Percentiles rank a stretch among this genome's conserved stretches.
Conservation (phyloP, 768 basidiomycete genomes). For the Lactarius quietus region DNA sequence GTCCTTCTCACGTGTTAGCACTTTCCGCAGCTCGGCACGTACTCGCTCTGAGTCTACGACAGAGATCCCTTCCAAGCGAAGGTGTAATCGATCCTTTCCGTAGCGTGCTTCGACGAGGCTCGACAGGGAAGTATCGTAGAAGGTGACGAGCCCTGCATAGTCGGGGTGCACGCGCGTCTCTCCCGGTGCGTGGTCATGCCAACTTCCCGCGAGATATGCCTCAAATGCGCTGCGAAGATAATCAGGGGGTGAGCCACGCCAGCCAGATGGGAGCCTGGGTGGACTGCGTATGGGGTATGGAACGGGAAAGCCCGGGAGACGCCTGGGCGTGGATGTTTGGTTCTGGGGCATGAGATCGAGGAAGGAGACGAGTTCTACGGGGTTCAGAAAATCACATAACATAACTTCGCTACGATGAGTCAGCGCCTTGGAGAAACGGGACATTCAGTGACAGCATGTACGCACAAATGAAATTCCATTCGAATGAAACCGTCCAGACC, state of each 20-base stretch:
- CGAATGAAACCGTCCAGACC: slow-evolving; percentile 36
- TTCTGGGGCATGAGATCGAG: slow-evolving; percentile 12
- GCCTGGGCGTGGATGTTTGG: background rate
- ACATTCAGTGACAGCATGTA: background rate
- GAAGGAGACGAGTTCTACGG: slow-evolving; percentile 17
- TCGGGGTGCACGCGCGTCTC: slow-evolving; percentile 45
- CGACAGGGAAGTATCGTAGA: slow-evolving; percentile 41
- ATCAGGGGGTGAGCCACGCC: slow-evolving; percentile 17
- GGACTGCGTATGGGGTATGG: background rate
- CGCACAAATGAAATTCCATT: slow-evolving; percentile 26
- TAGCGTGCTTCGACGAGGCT: slow-evolving; percentile 35
- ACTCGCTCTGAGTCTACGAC: slow-evolving; percentile 28
- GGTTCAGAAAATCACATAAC: slow-evolving; percentile 6
- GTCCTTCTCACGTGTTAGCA: slow-evolving; percentile 26
- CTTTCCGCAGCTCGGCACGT: slow-evolving; percentile 28
- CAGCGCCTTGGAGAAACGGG: background rate
- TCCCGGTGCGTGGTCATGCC: slow-evolving; percentile 43
- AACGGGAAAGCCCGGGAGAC: background rate
- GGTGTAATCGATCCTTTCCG: slow-evolving; percentile 35
- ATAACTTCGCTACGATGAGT: slow-evolving; percentile 11
- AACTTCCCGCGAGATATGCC: slow-evolving; percentile 37
- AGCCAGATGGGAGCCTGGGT: slow-evolving; percentile 20
- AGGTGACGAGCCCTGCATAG: slow-evolving; percentile 40
- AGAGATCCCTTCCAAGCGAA: slow-evolving; percentile 37
- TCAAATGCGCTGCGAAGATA: slow-evolving; percentile 4